phyloP scores from a whole-genome alignment of 192 early-diverging fungal species.

The Dispira simplex region DNA sequence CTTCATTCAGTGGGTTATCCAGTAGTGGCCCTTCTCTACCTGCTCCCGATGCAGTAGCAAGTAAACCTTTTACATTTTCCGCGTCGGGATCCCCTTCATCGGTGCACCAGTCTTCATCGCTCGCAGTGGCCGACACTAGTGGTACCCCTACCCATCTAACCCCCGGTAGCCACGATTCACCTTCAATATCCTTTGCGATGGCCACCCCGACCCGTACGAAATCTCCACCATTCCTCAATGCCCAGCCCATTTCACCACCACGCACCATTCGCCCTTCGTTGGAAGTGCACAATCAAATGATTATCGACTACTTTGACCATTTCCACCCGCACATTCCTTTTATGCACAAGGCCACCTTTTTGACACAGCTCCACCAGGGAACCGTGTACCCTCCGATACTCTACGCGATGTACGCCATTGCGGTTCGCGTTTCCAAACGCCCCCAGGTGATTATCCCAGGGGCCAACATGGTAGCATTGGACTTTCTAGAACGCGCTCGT shows the following conservation, averaged over 20 bases:
- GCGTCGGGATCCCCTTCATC: too few species aligned
- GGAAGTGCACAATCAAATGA: background rate
- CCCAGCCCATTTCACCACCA: background rate
- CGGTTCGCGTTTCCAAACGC: background rate
- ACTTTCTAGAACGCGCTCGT: background rate
- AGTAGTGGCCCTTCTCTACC: too few species aligned
- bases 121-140: too few species aligned
- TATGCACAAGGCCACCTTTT: background rate
- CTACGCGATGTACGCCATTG: background rate
- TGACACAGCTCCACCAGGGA: background rate
- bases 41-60: too few species aligned
- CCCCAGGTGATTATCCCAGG: background rate
- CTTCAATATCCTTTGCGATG: background rate
- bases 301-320: constrained; percentile 1
- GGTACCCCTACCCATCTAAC: too few species aligned
- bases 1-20: too few species aligned
- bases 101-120: too few species aligned
- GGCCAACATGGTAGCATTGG: background rate
- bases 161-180: background rate
- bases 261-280: background rate
- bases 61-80: too few species aligned
- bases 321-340: constrained; percentile 5
- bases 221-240: background rate
- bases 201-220: background rate
- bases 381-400: background rate